Evolutionary conservation across 2,329 filamentous ascomycete genomes (phyloP), one percentile per base, ranked within the genome.

Genomic region (Epicoccum nigrum): DNA sequence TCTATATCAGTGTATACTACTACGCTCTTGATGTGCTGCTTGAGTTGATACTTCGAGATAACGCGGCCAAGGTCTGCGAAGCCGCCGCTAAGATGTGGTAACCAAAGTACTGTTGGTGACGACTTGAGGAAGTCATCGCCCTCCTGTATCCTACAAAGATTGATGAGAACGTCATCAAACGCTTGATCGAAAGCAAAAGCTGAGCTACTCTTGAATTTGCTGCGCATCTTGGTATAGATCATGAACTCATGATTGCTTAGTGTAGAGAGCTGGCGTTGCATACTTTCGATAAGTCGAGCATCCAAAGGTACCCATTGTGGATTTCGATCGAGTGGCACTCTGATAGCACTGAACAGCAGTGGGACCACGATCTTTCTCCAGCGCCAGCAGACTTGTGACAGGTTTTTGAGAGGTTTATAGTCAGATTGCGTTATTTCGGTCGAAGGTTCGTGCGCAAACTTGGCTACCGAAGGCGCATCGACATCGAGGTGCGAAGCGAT

Each of bases 21-120:
- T 4, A 84, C 64, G 43, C 76, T 82, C 25, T 70, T 69, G 20
- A 86, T 73, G 45, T 77, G 65, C 21, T 61, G 55, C 27, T 66
- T 67, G 13, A 73, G 48, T 1, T 58, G 51, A 13, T 70, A 56
- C 5, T 55, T 45, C 9, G 28, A 16, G 1, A 69, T 40, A 17
- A 73, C 66, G 1, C 19, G 43, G 2, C 31, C 37, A 33, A 72
- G 68, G 0, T 45, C 34, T 8, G 45, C 15, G 37, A 70, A 73
- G 2, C 16, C 41, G 6, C 31, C 59, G 9, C 60, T 60, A 8
- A 73, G 62, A 42, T 71, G 68, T 17, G 69, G 70, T 41, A 72
- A 56, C 67, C 69, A 72, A 1, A 67, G 47, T 4, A 60, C 62
- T 16, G 59, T 43, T 2, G 60, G 61, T 1, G 63, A 55, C 1